These are phyloP conservation scores for Penicillium pancosmium DNA, from an alignment of 495 filamentous ascomycete genomes.

Conservation along the genomic window DNA sequence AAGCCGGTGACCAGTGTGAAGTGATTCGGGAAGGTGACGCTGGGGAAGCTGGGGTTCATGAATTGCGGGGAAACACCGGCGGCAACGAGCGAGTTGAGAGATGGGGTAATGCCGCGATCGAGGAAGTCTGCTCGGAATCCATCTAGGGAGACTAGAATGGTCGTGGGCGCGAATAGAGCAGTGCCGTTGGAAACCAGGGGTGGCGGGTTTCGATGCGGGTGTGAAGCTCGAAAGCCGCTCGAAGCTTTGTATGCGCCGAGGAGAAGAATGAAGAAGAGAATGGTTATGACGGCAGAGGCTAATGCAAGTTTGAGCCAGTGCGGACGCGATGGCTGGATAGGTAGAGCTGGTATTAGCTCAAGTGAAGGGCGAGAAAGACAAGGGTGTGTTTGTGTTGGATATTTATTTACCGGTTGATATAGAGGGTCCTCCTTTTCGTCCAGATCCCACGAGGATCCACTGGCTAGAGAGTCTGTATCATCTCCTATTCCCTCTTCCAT, in stretches of 20 bases:
- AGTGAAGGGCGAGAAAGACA: neutral
- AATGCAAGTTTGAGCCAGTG: conserved; percentile 39
- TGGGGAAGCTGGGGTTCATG: conserved; percentile 92
- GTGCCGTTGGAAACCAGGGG: conserved; percentile 63
- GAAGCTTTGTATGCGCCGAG: conserved; percentile 59
- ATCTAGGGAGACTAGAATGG: conserved; percentile 91
- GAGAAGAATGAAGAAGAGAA: conserved; percentile 56
- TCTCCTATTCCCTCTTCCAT: conserved; percentile 82
- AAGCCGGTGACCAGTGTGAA: conserved; percentile 92
- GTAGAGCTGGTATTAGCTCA: conserved; percentile 15
- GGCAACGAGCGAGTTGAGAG: conserved; percentile 75
- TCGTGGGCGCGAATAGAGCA: conserved; percentile 84
- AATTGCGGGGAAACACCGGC: conserved; percentile 86
- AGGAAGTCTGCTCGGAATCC: conserved; percentile 98
- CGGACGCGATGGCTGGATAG: conserved; percentile 19
- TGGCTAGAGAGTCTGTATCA: conserved; percentile 54
- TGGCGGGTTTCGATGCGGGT: conserved; percentile 13
- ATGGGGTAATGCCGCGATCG: conserved; percentile 77
- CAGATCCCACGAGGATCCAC: conserved; percentile 46
- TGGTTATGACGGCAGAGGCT: conserved; percentile 40
- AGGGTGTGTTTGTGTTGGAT: neutral
- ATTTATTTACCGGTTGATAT: conserved; percentile 32
- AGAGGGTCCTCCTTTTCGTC: conserved; percentile 39
- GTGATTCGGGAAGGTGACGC: conserved; percentile 97
- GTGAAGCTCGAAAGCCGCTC: conserved; percentile 32